A percentile compares a stretch with the other conserved stretches of the same genome.
Conservation (phyloP, 2,329 filamentous ascomycete species). For the Trichoderma oligosporum region DNA sequence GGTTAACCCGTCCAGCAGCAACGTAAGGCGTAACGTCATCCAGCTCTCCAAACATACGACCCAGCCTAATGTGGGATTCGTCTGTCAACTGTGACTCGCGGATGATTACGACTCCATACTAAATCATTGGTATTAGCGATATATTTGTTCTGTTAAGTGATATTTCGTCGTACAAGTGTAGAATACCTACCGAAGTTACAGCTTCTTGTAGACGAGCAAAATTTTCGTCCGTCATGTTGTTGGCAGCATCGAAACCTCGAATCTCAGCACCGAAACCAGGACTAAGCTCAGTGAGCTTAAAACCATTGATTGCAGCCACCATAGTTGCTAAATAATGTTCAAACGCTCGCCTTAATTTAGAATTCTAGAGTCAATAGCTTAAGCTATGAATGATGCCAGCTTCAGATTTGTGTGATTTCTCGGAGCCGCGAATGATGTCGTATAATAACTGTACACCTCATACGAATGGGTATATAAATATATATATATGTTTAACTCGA, state of each 20-base stretch:
- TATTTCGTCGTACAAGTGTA: neutral
- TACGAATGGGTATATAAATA: no score
- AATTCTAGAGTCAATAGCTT: no score
- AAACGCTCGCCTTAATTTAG: no score
- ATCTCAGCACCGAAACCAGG: slow-evolving; percentile 3
- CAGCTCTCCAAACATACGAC: slow-evolving; percentile 49
- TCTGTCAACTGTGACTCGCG: slow-evolving; percentile 49
- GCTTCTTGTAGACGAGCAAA: neutral
- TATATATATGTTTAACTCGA: no score
- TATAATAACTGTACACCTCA: no score
- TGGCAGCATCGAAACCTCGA: neutral
- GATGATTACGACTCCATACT: slow-evolving; percentile 36
- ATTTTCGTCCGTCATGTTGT: neutral
- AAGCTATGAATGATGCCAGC: no score
- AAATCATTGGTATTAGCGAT: neutral
- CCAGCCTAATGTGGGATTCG: slow-evolving; percentile 48
- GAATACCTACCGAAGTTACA: neutral
- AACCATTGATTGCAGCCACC: neutral
- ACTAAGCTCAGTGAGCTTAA: neutral
- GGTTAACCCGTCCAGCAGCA: slow-evolving; percentile 48
- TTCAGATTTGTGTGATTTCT: no score
- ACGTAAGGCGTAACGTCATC: slow-evolving; percentile 33
- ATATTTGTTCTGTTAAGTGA: neutral
- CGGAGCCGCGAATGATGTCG: no score
- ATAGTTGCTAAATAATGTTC: neutral